Evolutionary conservation across 139 green algal genomes (phyloP), one percentile per base, ranked within the genome.

Genomic region (Chlorella sp.): DNA sequence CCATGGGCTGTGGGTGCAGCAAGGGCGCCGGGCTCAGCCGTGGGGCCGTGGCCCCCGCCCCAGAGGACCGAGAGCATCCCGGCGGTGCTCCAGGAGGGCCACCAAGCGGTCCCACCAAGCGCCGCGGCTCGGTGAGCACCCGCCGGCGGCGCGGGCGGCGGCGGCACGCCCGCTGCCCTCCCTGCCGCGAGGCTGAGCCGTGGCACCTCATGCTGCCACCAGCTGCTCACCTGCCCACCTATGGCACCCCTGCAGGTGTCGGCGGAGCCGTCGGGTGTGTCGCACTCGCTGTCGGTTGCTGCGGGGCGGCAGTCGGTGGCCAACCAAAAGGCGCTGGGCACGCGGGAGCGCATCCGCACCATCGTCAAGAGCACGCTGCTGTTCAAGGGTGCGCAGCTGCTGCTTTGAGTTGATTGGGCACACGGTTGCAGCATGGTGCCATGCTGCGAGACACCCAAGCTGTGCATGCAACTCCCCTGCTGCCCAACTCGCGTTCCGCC

Each of bases 311-410:
- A 26, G 11, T 28, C 76, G 9, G 16, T 69, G 34, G 74, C 30
- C 41, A 85, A 85, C 41, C 41, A 47, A 18, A 47, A 67, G 7
- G 4, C 16, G 21, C 51, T 60, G 11, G 51, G 51, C 51, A n/a
- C 62, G 1, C 30, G 36, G 3, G 15, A 39, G 9, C 51, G 56
- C 28, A 68, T 88, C 44, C 41, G 30, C 23, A 44, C 57, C 47
- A 41, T 88, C 16, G 74, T 88, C 7, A 51, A 63, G 15, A 78
- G 56, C 84, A 83, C 76, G 18, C 56, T 85, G 38, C 39, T 88
- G 17, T 85, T 88, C 78, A 84, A 80, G 47, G 82, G 74, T 83
- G 44, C 12, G 74, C 28, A 5, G n/a, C 18, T 25, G n/a, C 17
- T 39, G 47, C 28, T 21, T 11, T 30, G 36, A 47, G 32, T 15